Evolutionary conservation across 2,329 filamentous ascomycete species (phyloP).

Genomic region (Penicillium sp.): DNA sequence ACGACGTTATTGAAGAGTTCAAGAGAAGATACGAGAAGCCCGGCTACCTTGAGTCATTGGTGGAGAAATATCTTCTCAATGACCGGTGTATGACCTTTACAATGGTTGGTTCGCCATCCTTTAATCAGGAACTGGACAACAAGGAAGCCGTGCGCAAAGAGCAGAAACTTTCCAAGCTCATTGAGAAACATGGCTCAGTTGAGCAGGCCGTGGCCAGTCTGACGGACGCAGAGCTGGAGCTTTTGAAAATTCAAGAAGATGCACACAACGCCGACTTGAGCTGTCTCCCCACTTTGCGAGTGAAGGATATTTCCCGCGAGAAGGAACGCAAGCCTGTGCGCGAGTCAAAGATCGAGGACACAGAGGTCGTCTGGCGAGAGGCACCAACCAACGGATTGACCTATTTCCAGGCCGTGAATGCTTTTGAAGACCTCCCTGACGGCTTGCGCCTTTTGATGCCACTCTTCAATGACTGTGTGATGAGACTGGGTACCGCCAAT

Average conservation of each 20-base stretch:
- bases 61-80: constrained; percentile 86
- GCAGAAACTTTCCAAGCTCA: constrained; percentile 64
- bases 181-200: constrained; percentile 62
- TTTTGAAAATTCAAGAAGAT: constrained; percentile 76
- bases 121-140: constrained; percentile 63
- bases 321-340: constrained; percentile 67
- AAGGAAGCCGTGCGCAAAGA: constrained; percentile 74
- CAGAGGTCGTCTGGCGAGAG: constrained; percentile 81
- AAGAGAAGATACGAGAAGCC: constrained; percentile 68
- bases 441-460: constrained; percentile 80
- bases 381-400: constrained; percentile 92
- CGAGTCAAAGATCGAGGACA: constrained; percentile 52
- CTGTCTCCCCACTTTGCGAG: constrained; percentile 79
- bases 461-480: constrained; percentile 84
- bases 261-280: constrained; percentile 78
- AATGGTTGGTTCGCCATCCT: constrained; percentile 79
- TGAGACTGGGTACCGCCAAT: constrained; percentile 83
- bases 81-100: constrained; percentile 86
- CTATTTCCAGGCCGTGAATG: constrained; percentile 87
- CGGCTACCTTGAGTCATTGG: constrained; percentile 72
- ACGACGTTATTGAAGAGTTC: constrained; percentile 78
- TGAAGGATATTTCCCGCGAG: constrained; percentile 77
- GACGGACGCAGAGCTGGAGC: constrained; percentile 68
- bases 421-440: constrained; percentile 70
- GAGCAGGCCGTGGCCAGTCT: constrained; percentile 66